Percentiles rank a stretch among this genome's conserved stretches.
phyloP scores from a whole-genome alignment of 345 rosid species.

The Eucalyptus viminalis region DNA sequence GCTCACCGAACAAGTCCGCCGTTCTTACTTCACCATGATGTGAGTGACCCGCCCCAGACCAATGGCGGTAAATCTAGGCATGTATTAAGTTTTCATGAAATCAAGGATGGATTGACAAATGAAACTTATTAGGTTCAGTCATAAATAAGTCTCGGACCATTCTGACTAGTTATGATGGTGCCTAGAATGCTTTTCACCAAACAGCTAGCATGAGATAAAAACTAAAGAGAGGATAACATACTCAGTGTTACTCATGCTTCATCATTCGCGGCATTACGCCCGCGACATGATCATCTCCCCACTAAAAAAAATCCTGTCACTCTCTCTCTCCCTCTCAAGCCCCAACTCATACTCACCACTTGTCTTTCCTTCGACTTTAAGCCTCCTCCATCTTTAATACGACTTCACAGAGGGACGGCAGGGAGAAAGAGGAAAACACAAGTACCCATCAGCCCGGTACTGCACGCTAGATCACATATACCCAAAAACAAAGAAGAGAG shows the following conservation, averaged over 20 bases:
- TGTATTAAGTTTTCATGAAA: not conserved
- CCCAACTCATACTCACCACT: not conserved
- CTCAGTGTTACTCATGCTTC: conserved; percentile 11
- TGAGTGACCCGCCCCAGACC: not conserved
- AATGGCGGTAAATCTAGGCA: not conserved
- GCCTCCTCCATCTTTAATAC: not conserved
- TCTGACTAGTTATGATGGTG: not conserved
- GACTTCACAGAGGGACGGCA: not conserved
- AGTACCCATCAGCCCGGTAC: not conserved
- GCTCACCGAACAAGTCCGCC: not conserved
- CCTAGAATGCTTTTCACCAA: not conserved
- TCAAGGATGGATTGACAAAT: not conserved
- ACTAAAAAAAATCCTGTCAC: not conserved
- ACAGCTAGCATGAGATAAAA: not conserved
- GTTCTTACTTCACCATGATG: not conserved
- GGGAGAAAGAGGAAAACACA: not conserved
- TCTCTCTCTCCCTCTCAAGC: not conserved
- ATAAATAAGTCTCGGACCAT: not conserved
- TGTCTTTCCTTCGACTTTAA: conserved; percentile 52
- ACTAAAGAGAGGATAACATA: not conserved
- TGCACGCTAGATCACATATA: not conserved
- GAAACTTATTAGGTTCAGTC: not conserved
- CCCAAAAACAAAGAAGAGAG: not conserved
- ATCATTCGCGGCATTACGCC: not conserved
- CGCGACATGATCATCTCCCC: conserved; percentile 1